These are phyloP conservation scores for Russula brevipes DNA, from an alignment of 768 basidiomycete species.

Conservation along the genomic window DNA sequence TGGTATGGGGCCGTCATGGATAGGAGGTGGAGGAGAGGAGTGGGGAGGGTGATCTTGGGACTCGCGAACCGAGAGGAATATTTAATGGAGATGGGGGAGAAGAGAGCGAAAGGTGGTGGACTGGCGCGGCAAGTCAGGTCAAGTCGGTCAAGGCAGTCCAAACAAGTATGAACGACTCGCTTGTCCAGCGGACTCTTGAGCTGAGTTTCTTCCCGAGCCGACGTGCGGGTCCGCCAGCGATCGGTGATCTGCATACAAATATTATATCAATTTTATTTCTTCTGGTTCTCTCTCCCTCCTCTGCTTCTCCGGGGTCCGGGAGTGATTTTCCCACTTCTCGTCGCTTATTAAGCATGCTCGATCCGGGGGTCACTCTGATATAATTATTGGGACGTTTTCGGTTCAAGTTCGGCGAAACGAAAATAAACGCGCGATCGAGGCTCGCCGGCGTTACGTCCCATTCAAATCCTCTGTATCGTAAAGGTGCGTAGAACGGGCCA, in stretches of 20 bases:
- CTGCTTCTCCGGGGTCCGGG: background rate
- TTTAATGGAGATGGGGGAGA: background rate
- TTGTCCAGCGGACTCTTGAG: slow-evolving; percentile 19
- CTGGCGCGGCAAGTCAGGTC: background rate
- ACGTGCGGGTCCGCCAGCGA: background rate
- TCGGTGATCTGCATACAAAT: slow-evolving; percentile 6
- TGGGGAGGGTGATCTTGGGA: background rate
- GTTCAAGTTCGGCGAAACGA: background rate
- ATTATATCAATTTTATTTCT: background rate
- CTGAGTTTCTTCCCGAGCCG: slow-evolving; percentile 17
- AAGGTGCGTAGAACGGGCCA: background rate
- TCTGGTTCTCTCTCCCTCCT: background rate
- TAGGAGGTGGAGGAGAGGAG: background rate
- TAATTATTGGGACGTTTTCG: background rate
- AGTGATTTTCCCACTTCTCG: slow-evolving; percentile 7
- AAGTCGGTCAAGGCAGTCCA: too few species aligned
- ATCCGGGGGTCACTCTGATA: too few species aligned
- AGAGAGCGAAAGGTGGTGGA: background rate
- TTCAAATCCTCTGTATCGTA: background rate
- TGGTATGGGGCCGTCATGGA: slow-evolving; percentile 14
- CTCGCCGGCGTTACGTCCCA: background rate
- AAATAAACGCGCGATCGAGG: background rate
- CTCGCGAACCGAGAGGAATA: background rate
- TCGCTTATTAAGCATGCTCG: background rate
- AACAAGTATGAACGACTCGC: background rate